Conservation (phyloP, 768 basidiomycete genomes). For the Mycena crocata region DNA sequence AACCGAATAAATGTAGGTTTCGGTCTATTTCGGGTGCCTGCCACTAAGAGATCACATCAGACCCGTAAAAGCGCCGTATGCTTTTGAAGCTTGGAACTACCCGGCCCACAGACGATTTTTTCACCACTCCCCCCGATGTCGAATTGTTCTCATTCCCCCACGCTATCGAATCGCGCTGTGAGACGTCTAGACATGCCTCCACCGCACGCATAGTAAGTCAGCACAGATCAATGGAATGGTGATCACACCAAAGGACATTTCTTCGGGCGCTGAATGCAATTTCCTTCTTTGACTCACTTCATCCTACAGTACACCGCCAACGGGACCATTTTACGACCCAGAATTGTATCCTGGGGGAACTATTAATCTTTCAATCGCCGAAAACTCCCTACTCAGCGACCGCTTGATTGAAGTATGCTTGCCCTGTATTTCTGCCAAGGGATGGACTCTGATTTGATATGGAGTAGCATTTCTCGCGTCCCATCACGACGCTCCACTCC, state of each 20-base stretch:
- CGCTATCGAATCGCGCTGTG: no score
- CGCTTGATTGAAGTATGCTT: conserved; percentile 28
- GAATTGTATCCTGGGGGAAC: conserved; percentile 23
- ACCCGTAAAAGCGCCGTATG: no score
- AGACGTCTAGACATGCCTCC: no score
- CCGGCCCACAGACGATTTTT: background rate
- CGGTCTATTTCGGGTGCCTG: no score
- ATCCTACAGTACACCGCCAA: conserved; percentile 1
- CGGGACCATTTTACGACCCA: conserved; percentile 26
- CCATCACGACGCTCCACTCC: conserved; percentile 9
- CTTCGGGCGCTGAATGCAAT: no score
- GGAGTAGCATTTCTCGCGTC: conserved; percentile 23
- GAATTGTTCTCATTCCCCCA: background rate
- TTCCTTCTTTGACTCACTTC: background rate
- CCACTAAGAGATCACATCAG: no score
- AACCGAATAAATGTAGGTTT: no score
- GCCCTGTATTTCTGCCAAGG: background rate
- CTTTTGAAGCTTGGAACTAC: background rate
- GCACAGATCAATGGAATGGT: no score
- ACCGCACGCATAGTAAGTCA: no score
- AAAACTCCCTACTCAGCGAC: conserved; percentile 25
- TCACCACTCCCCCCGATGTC: background rate
- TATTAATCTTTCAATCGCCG: conserved; percentile 32
- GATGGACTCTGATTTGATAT: background rate
- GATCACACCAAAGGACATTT: no score